phyloP scores from a whole-genome alignment of 371 early-diverging fungal genomes.

The Paraphysoderma sedebokerense region DNA sequence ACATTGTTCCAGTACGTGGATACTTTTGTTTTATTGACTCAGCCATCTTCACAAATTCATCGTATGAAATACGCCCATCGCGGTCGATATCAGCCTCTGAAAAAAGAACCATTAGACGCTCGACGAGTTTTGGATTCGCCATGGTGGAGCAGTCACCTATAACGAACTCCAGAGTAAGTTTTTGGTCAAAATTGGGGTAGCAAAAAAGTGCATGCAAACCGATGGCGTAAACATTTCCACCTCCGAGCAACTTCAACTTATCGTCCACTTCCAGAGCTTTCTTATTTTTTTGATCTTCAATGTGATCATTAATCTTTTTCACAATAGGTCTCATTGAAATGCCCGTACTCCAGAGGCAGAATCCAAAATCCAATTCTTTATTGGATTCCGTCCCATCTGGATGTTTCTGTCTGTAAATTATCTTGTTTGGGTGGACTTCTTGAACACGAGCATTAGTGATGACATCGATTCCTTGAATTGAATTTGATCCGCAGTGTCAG shows the following conservation, averaged over 20 bases:
- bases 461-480: constrained; percentile 10
- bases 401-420: constrained; percentile 11
- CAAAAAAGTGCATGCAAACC: no score
- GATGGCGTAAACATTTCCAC: constrained; percentile 12
- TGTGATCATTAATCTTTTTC: background rate
- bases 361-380: constrained; percentile 13
- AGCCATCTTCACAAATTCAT: constrained; percentile 4
- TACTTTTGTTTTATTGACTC: constrained; percentile 1
- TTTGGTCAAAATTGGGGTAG: no score
- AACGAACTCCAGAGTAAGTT: no score
- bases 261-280: constrained; percentile 8
- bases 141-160: constrained; percentile 23
- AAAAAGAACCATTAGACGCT: background rate
- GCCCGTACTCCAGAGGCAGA: constrained; percentile 22
- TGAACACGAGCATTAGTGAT: constrained; percentile 14
- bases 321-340: constrained; percentile 19
- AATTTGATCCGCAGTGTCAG: no score
- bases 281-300: constrained; percentile 7
- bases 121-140: constrained; percentile 8
- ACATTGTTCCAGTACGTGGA: constrained; percentile 8
- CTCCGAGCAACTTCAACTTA: constrained; percentile 1
- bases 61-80: constrained; percentile 1
- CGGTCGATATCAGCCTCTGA: constrained; percentile 1
- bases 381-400: constrained; percentile 2
- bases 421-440: constrained; percentile 9